phyloP scores from a whole-genome alignment of 169 alveolate genomes.

The Plasmodium malariae region DNA sequence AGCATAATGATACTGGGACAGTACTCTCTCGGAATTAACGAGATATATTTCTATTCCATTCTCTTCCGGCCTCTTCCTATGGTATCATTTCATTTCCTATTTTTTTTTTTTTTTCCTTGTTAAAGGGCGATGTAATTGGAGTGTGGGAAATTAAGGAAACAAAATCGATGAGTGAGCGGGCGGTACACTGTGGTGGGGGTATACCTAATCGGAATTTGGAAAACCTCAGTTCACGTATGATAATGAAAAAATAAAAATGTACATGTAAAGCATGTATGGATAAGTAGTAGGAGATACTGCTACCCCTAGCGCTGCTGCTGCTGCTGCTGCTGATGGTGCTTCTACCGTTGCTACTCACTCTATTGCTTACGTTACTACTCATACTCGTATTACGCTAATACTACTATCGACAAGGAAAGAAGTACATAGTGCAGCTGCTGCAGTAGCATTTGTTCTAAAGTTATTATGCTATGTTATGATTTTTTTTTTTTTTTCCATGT shows the following conservation, averaged over 20 bases:
- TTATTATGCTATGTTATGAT: not conserved
- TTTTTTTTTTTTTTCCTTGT: not conserved
- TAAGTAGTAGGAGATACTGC: too few species aligned
- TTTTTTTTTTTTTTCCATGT: not conserved
- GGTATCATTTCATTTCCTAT: too few species aligned
- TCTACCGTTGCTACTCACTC: not conserved
- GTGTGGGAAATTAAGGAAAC: slow-evolving; percentile 42
- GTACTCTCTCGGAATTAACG: not conserved
- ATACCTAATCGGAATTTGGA: slow-evolving; percentile 38
- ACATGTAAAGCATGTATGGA: too few species aligned
- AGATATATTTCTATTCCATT: not conserved
- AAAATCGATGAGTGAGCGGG: not conserved
- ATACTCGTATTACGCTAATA: too few species aligned
- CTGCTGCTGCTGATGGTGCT: too few species aligned
- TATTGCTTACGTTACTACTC: not conserved
- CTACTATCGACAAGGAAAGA: too few species aligned
- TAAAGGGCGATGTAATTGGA: slow-evolving; percentile 48
- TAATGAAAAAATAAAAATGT: not conserved
- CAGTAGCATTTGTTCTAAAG: too few species aligned
- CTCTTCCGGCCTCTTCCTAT: too few species aligned
- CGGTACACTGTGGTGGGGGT: slow-evolving; percentile 59
- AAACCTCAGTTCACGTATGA: slow-evolving; percentile 35
- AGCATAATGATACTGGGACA: not conserved
- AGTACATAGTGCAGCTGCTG: too few species aligned
- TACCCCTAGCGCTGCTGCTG: too few species aligned